Evolutionary conservation across 2,329 filamentous ascomycete genomes (phyloP).

Genomic region (Amesomyces nigricolor): DNA sequence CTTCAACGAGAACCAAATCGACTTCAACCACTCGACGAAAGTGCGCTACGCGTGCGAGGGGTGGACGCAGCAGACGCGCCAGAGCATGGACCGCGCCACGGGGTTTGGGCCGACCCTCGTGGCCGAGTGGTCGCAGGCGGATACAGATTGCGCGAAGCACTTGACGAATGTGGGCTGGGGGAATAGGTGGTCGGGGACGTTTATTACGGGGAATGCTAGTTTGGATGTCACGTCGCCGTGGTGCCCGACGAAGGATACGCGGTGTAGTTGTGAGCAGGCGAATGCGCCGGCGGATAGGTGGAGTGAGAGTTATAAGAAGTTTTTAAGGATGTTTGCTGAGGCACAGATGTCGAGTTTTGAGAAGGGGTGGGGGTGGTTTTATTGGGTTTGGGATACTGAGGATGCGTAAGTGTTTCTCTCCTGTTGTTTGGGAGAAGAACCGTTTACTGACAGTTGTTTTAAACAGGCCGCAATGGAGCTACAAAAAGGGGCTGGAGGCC

Average conservation of each 20-base stretch:
- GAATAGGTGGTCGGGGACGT: conserved; percentile 86
- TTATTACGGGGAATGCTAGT: conserved; percentile 58
- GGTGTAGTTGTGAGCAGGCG: conserved; percentile 68
- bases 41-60: conserved; percentile 79
- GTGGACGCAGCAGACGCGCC: conserved; percentile 74
- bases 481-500: conserved; percentile 69
- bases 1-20: conserved; percentile 86
- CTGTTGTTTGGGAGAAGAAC: not conserved
- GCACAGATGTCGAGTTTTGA: conserved; percentile 96
- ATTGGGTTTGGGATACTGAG: conserved; percentile 97
- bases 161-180: conserved; percentile 88
- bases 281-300: conserved; percentile 69
- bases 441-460: conserved; percentile 7
- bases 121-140: conserved; percentile 95
- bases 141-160: conserved; percentile 84
- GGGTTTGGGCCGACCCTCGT: conserved; percentile 93
- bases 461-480: conserved; percentile 73
- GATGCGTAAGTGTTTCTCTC: conserved; percentile 23
- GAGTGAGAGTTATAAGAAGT: conserved; percentile 71
- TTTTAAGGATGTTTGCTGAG: conserved; percentile 83
- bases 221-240: conserved; percentile 61
- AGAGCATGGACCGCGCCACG: conserved; percentile 64
- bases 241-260: conserved; percentile 62
- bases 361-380: conserved; percentile 94
- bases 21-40: conserved; percentile 74